Evolutionary conservation across 148 eudicot genomes (phyloP).

Genomic region (Rhododendron henanense): DNA sequence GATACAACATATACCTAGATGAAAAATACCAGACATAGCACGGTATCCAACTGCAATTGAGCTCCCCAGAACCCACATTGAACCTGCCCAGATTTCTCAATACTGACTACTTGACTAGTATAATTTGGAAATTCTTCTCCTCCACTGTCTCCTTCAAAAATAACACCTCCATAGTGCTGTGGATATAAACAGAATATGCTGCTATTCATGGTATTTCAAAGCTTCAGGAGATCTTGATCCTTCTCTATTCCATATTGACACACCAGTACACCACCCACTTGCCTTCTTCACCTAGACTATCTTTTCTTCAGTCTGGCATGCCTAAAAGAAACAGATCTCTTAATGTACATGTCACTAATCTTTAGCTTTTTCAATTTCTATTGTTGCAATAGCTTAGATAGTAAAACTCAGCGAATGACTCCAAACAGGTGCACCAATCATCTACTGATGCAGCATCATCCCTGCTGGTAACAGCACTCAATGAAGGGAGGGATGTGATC

Average conservation of each 20-base stretch:
- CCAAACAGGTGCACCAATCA: constrained; percentile 89
- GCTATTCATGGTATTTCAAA: background rate
- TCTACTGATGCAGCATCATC: constrained; percentile 98
- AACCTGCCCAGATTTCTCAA: background rate
- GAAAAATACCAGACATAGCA: background rate
- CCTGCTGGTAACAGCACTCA: constrained; percentile 93
- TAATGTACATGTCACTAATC: background rate
- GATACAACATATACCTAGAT: background rate
- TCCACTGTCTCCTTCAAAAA: background rate
- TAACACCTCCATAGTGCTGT: background rate
- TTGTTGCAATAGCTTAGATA: background rate
- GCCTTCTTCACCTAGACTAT: background rate
- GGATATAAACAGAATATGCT: background rate
- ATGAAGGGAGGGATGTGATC: constrained; percentile 95
- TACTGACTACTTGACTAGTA: background rate
- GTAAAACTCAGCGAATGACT: constrained; percentile 4
- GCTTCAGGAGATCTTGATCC: background rate
- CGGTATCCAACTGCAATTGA: background rate
- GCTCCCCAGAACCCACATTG: background rate
- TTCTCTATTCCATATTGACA: background rate
- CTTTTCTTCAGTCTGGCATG: background rate
- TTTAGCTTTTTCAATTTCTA: background rate
- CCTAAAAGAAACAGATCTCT: background rate
- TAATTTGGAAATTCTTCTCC: background rate
- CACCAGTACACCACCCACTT: background rate